These are phyloP conservation scores for Angophora floribunda DNA, from an alignment of 345 rosid species.

Conservation along the genomic window DNA sequence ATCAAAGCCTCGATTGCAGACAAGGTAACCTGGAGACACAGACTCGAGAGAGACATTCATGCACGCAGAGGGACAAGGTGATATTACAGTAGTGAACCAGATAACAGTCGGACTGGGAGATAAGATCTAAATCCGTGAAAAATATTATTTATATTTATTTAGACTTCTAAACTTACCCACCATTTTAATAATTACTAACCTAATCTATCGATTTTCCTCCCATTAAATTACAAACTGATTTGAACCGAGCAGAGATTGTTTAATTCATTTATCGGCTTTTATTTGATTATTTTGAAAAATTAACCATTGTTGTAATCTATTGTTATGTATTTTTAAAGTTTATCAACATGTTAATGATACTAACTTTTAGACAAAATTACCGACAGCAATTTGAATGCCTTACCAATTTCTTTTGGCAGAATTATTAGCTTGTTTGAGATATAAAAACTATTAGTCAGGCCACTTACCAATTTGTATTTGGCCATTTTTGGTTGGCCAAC, in stretches of 20 bases:
- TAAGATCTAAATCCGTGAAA: background rate
- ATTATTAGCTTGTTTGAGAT: no score
- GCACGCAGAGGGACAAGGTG: background rate
- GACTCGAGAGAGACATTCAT: no score
- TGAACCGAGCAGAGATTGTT: background rate
- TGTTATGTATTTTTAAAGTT: rapidly evolving
- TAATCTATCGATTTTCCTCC: background rate
- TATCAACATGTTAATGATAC: background rate
- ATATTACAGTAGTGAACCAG: background rate
- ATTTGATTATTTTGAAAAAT: background rate
- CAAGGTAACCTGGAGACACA: background rate
- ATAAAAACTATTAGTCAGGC: no score
- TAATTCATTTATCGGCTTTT: background rate
- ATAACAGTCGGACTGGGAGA: background rate
- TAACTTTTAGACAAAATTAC: background rate
- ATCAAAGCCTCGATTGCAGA: conserved; percentile 12
- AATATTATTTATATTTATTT: background rate
- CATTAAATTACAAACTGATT: background rate
- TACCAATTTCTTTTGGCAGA: no score
- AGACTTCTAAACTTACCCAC: background rate
- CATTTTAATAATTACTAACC: background rate
- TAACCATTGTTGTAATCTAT: rapidly evolving
- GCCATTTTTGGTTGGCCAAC: no score
- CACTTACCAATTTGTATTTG: no score
- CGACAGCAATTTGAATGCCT: no score